phyloP scores from a whole-genome alignment of 352 stramenopile genomes.

The Phytophthora rubi region DNA sequence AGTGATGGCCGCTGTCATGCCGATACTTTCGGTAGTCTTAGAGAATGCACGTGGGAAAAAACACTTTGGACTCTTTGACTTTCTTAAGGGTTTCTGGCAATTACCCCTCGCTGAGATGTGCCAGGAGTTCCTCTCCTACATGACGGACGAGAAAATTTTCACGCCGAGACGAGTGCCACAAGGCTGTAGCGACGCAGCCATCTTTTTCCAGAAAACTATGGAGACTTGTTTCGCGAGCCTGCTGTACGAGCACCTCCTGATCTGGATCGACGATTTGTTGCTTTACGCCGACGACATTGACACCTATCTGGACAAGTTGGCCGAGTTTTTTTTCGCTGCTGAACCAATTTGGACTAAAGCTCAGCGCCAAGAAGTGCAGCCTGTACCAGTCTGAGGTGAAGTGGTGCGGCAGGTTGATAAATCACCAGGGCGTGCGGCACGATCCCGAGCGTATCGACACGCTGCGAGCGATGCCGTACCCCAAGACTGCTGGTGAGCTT shows the following conservation, averaged over 20 bases:
- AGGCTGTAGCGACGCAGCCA: conserved; percentile 13
- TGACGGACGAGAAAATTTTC: conserved; percentile 32
- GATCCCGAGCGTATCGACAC: background rate
- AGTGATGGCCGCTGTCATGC: conserved; percentile 18
- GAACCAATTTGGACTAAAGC: background rate
- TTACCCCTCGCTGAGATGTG: conserved; percentile 4
- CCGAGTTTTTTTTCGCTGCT: background rate
- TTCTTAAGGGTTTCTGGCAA: conserved; percentile 21
- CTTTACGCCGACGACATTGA: background rate
- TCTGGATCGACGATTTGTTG: background rate
- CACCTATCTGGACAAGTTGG: background rate
- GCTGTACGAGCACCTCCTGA: conserved; percentile 2
- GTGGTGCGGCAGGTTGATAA: background rate
- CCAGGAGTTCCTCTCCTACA: conserved; percentile 23
- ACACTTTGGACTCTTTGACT: conserved; percentile 18
- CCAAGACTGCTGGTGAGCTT: conserved; percentile 1
- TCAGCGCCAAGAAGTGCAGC: background rate
- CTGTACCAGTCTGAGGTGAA: conserved; percentile 1
- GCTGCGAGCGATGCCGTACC: background rate
- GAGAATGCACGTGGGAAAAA: background rate
- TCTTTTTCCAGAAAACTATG: conserved; percentile 20
- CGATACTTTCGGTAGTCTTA: conserved; percentile 10
- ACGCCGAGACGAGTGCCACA: conserved; percentile 27
- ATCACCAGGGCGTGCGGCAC: background rate
- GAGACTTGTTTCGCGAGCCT: conserved; percentile 4